Evolutionary conservation across 306 rosid genomes (phyloP).

Genomic region (Lagenaria siceraria): DNA sequence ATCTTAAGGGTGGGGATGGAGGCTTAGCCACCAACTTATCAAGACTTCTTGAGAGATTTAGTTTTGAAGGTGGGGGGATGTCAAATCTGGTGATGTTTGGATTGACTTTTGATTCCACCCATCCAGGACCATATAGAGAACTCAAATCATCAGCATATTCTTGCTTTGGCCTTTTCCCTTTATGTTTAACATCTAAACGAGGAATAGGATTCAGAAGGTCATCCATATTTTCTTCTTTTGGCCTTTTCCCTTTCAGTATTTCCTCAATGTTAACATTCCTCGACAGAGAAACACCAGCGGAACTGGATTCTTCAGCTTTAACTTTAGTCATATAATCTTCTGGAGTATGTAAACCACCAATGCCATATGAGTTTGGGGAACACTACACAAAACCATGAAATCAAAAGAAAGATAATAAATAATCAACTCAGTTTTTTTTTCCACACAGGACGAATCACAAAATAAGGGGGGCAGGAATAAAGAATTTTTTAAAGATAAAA

Average conservation of each 20-base stretch:
- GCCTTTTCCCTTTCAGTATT: conserved; percentile 32
- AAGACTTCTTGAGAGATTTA: conserved; percentile 31
- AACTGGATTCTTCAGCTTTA: conserved; percentile 32
- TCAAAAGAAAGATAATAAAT: neutral
- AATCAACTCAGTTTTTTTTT: neutral
- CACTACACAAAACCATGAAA: conserved; percentile 17
- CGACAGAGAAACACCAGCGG: conserved; percentile 22
- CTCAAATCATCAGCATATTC: conserved; percentile 36
- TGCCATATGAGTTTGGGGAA: conserved; percentile 3
- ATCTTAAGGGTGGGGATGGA: conserved; percentile 36
- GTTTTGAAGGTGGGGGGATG: conserved; percentile 21
- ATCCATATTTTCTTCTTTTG: conserved; percentile 42
- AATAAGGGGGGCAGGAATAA: neutral
- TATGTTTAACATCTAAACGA: conserved; percentile 19
- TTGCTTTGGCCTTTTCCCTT: conserved; percentile 49
- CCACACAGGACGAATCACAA: neutral
- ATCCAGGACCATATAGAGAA: conserved; percentile 21
- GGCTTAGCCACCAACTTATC: conserved; percentile 31
- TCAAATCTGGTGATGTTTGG: conserved; percentile 13
- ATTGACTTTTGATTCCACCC: conserved; percentile 51
- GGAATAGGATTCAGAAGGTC: conserved; percentile 18
- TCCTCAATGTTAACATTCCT: conserved; percentile 13
- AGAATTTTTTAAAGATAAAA: no score
- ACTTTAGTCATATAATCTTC: conserved; percentile 17
- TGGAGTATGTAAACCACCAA: neutral